Conservation (phyloP, 2,329 filamentous ascomycete species). For the Macrophomina pseudophaseolina region DNA sequence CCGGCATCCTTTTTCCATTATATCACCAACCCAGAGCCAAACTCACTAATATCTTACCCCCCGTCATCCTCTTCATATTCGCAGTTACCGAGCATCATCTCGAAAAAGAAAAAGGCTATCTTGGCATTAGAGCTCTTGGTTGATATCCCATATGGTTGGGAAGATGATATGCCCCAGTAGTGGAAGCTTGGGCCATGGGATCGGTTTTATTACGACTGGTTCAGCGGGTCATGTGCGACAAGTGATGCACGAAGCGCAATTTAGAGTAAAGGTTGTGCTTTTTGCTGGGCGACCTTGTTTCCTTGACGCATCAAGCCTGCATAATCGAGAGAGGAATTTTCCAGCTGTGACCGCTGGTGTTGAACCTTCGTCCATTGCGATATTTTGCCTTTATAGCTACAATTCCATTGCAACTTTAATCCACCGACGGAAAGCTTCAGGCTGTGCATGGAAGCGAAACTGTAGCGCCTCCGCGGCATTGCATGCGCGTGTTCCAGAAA, state of each 20-base stretch:
- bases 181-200: slow-evolving; percentile 18
- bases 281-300: background rate
- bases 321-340: background rate
- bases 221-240: slow-evolving; percentile 14
- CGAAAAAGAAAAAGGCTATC: slow-evolving; percentile 4
- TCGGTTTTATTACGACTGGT: slow-evolving; percentile 15
- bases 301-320: background rate
- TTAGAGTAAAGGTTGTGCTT: slow-evolving; percentile 9
- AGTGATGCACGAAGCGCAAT: slow-evolving; percentile 14
- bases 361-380: too few relatives aligned
- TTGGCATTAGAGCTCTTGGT: slow-evolving; percentile 11
- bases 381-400: too few relatives aligned
- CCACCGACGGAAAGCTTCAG: too few relatives aligned
- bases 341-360: background rate
- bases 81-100: slow-evolving; percentile 5
- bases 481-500: background rate
- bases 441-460: too few relatives aligned
- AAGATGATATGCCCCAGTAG: background rate
- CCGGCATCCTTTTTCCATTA: slow-evolving; percentile 9
- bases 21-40: slow-evolving; percentile 4
- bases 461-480: background rate
- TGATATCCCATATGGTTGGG: slow-evolving; percentile 7
- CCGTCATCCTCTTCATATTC: slow-evolving; percentile 5
- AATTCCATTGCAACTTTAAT: too few relatives aligned
- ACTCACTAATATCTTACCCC: slow-evolving; percentile 6